Evolutionary conservation across 2,329 filamentous ascomycete species (phyloP), one percentile per base, ranked within the genome.

Genomic region (Trichoderma sp.): DNA sequence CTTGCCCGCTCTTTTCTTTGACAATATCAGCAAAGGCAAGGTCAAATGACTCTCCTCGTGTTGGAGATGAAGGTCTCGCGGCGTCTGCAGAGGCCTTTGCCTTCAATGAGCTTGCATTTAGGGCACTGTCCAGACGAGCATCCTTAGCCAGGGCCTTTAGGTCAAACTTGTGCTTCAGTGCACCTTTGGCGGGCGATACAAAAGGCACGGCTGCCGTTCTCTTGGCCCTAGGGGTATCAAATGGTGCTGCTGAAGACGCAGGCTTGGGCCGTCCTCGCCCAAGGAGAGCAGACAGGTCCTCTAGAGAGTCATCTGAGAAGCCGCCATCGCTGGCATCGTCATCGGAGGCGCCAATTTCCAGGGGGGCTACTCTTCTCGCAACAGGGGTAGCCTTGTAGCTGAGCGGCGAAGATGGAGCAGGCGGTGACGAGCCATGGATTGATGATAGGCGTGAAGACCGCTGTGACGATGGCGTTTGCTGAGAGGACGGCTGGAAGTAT

Each of bases 321-420:
- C 74, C 75, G 47, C 85, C 87, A 74, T 90, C 85, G 32, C 86
- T 86, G 20, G 87, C 87, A n/a, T 92, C 91, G 11, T 92, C 91
- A 76, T 95, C 93, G 0, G 93, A 94, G 68, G 88, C 90, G 59
- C 85, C 86, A 53, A 95, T 92, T 70, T 91, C 55, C 61, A 55
- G 5, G 3, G 30, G 67, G 13, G 70, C 26, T 20, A 23, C 20
- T 17, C 32, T 71, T 11, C 30, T 73, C 17, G 68, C 53, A 6
- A 50, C 28, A 13, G 79, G 77, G n/a, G 78, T 80, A 20, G 71
- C 64, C 65, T 76, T 77, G 57, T 75, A 61, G 65, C 77, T 72
- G n/a, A 73, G 72, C 13, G 76, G 75, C 26, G 78, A 78, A 26
- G 77, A 76, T 26, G 74, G 74, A 13, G 74, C 74, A 20, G 70